These are phyloP conservation scores for Melaleuca alternifolia DNA, from an alignment of 345 rosid species.

Conservation along the genomic window DNA sequence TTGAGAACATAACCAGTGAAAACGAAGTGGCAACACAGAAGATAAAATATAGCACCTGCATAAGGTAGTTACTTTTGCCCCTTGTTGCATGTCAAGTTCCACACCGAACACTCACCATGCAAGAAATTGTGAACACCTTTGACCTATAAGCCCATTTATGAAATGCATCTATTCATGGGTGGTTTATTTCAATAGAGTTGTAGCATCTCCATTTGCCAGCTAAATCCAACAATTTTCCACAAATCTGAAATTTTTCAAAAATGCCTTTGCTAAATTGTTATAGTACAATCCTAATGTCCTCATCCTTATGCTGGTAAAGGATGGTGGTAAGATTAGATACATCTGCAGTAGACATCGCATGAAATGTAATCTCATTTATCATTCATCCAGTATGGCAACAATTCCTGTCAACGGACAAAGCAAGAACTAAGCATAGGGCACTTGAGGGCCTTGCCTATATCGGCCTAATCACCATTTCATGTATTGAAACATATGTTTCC, in stretches of 20 bases:
- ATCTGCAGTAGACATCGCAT: background rate
- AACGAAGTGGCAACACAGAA: background rate
- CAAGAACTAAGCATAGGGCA: background rate
- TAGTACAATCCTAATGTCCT: background rate
- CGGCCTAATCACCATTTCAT: background rate
- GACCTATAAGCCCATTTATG: background rate
- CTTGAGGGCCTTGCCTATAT: background rate
- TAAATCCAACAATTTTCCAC: background rate
- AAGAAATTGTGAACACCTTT: background rate
- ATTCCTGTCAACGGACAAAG: background rate
- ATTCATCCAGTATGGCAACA: background rate
- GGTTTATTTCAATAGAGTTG: background rate
- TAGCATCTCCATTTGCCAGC: background rate
- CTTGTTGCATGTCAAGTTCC: background rate
- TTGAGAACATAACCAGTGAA: background rate
- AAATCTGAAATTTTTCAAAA: background rate
- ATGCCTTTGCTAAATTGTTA: background rate
- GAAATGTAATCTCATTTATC: background rate
- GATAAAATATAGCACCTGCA: background rate
- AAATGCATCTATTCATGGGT: background rate
- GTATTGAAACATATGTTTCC: background rate
- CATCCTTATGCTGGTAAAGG: background rate
- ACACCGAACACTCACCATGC: background rate
- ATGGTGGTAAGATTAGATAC: background rate
- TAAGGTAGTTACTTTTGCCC: background rate